Base-by-base conservation (phyloP, 805 yeast species). In the Clavispora vitiphila region DNA sequence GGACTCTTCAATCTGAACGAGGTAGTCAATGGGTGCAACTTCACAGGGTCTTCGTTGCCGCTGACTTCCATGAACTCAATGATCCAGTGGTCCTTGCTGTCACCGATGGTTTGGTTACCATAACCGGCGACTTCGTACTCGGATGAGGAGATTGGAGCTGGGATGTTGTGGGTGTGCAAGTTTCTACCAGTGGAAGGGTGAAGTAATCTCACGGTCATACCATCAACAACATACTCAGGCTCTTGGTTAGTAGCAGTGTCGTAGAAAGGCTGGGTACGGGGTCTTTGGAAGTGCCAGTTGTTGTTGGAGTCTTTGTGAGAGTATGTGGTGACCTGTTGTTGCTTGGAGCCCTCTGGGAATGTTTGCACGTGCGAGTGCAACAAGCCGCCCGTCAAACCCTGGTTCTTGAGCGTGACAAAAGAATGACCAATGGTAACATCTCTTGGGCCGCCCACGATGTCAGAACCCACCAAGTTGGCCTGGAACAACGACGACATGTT, bases 401-500 rank as follows among this genome's bases (percentile, higher is more conserved):
- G 72, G 53, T 62, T 60, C 50, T 62, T 65, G 59, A 69, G 39
- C 55, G 78, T 60, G 39, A 64, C 59, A 47, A 61, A 42, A 43
- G 72, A 60, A 56, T 56, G 78, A 15, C 79, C 87, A 43, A 74
- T 62, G 3, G 81, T 62, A 14, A 86, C 70, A 49, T 81, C 83
- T 64, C 93, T 73, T 41, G 91, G 84, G 26, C 83, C 67, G 62
- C 79, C 85, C 24, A 72, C 76, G 34, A 85, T 80, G 41, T 74
- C 78, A 10, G 86, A 75, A 36, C 86, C 87, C 12, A 65, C 63
- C 60, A 86, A 74, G 58, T 81, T 80, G 35, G 93, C 91, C 65
- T 86, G 95, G 72, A 85, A 85, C 50, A 86, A 67, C 0, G 91
- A 82, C 9, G 88, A 81, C 86, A 85, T 84, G 51, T 75, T 76